Evolutionary conservation across 2,329 filamentous ascomycete species (phyloP).

Genomic region (Fusarium fujikuroi): DNA sequence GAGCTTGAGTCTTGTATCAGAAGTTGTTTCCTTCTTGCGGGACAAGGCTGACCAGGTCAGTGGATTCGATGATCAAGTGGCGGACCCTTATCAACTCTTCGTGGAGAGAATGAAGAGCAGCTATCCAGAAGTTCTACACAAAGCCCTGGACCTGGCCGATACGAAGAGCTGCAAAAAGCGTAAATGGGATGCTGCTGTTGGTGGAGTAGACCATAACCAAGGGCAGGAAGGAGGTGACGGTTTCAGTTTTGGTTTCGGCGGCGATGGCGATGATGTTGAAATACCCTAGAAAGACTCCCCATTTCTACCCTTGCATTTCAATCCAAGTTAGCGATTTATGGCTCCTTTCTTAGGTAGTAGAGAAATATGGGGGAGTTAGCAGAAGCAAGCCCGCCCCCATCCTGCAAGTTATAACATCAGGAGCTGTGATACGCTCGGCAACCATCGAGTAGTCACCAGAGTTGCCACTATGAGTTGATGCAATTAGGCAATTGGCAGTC

Average conservation of each 20-base stretch:
- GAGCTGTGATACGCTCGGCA: background rate
- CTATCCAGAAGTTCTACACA: slow-evolving; percentile 74
- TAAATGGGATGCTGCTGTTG: slow-evolving; percentile 85
- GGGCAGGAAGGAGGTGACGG: slow-evolving; percentile 47
- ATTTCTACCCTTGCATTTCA: background rate
- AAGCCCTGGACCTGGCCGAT: slow-evolving; percentile 72
- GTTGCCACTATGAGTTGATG: background rate
- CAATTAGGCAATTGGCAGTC: background rate
- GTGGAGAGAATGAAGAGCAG: slow-evolving; percentile 70
- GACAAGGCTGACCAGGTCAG: slow-evolving; percentile 88
- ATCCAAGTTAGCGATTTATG: background rate
- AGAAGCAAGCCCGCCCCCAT: background rate
- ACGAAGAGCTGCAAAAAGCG: slow-evolving; percentile 75
- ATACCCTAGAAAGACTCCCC: slow-evolving; percentile 50
- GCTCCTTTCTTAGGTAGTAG: background rate
- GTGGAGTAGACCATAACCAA: slow-evolving; percentile 48
- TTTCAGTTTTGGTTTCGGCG: slow-evolving; percentile 68
- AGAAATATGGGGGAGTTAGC: background rate
- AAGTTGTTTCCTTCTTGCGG: slow-evolving; percentile 82
- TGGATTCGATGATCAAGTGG: slow-evolving; percentile 79
- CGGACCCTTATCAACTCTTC: slow-evolving; percentile 80
- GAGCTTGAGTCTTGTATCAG: slow-evolving; percentile 67
- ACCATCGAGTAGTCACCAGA: too few species aligned
- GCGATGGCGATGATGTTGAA: slow-evolving; percentile 58
- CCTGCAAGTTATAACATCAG: background rate